These are phyloP conservation scores for Trebouxiophyceae sp. DNA, from an alignment of 163 green algal species.

Conservation along the genomic window DNA sequence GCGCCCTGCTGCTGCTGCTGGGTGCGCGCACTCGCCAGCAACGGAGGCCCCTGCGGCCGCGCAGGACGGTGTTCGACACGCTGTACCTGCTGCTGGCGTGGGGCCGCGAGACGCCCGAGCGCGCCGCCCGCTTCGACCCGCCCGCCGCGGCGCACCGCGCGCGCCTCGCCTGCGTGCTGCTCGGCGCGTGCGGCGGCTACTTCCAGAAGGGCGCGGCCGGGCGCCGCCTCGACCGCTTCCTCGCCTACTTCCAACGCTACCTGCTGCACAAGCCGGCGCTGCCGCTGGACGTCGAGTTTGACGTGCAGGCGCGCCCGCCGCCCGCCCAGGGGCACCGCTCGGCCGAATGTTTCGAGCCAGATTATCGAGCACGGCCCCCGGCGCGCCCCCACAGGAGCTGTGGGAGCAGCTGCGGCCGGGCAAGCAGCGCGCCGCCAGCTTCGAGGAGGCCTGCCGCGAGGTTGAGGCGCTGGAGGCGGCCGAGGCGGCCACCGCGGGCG, in stretches of 20 bases:
- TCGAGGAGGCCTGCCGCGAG: constrained; percentile 24
- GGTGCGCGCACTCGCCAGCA: too few species aligned
- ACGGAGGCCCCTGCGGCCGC: too few species aligned
- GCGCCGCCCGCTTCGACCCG: constrained; percentile 45
- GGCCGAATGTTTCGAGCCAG: neutral
- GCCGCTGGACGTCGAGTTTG: constrained; percentile 85
- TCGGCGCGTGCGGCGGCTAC: constrained; percentile 79
- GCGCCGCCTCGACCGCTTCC: constrained; percentile 70
- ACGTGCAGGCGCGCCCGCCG: constrained; percentile 60
- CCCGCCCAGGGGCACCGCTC: too few species aligned
- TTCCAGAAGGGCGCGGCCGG: constrained; percentile 60
- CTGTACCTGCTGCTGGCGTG: constrained; percentile 82
- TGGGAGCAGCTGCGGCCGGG: constrained; percentile 44
- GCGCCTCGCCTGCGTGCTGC: constrained; percentile 62
- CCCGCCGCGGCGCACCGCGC: constrained; percentile 66
- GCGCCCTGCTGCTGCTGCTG: too few species aligned
- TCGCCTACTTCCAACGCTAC: constrained; percentile 70
- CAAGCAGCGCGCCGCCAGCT: constrained; percentile 28
- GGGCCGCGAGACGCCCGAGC: constrained; percentile 51
- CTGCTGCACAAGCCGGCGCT: constrained; percentile 68
- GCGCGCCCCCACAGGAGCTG: constrained; percentile 33
- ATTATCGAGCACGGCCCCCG: neutral
- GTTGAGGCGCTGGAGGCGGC: constrained; percentile 11
- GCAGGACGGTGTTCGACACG: constrained; percentile 70
- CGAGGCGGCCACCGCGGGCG: constrained; percentile 5